Evolutionary conservation across 2,329 filamentous ascomycete genomes (phyloP), one percentile per base, ranked within the genome.

Genomic region (Calonectria hawksworthii): DNA sequence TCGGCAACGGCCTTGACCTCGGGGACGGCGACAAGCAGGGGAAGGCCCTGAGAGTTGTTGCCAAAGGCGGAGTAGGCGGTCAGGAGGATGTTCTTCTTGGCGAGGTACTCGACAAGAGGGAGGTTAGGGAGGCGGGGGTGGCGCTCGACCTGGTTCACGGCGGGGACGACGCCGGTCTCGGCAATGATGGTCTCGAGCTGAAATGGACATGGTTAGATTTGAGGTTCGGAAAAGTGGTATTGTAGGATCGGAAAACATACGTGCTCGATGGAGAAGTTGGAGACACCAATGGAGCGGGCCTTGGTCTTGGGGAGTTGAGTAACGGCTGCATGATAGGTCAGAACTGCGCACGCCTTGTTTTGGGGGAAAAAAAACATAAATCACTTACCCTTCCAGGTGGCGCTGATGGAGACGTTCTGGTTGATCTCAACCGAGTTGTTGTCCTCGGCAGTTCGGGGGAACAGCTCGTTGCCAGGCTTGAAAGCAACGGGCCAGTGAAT

Each of bases 81-180:
- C 84, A 88, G 86, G 86, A 93, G 88, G 80, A 94, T 94, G 80
- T 89, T 88, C 86, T 93, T 93, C 79, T 88, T 83, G 81, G 89
- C 88, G 85, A 87, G 88, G 87, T 92, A 94, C 70, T 89, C 86
- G 79, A 93, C 84, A 47, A 94, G 88, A 36, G 88, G 87, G 66
- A 88, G 89, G 74, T 86, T 83, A 77, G 90, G 90, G 83, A 92
- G 88, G 82, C 92, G 91, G 51, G 92, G 92, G 86, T 94, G 92
- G 44, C 93, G 89, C 85, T 94, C 93, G 81, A 93, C 85, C 84
- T 94, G 93, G 89, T 94, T 94, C 77, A 92, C 92, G 63, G 92
- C 92, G 72, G 87, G 87, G 81, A 86, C 82, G 84, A 90, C 90
- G 80, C 91, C 90, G 78, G 89, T 90, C 72, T 87, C 91, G 50